Conservation (phyloP, 2,329 filamentous ascomycete species). For the Trichothecium roseum region DNA sequence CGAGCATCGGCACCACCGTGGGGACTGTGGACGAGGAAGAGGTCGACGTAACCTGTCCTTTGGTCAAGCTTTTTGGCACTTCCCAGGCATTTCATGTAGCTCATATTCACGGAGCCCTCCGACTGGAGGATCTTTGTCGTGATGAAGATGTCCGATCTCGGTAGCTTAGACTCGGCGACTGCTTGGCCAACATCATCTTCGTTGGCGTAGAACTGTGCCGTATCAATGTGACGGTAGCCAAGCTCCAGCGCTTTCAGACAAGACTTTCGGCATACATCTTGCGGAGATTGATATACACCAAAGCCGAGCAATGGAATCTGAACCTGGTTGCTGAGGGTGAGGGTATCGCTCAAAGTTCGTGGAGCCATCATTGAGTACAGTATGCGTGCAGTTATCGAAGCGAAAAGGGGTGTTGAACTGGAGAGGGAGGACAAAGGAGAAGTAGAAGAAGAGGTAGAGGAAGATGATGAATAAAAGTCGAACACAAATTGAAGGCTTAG, state of each 20-base stretch:
- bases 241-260: slow-evolving; percentile 44
- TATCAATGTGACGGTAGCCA: slow-evolving; percentile 56
- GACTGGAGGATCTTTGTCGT: slow-evolving; percentile 58
- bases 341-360: not conserved
- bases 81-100: slow-evolving; percentile 46
- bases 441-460: too few species aligned
- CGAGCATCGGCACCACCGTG: slow-evolving; percentile 41
- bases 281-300: slow-evolving; percentile 55
- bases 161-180: slow-evolving; percentile 42
- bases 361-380: slow-evolving; percentile 1
- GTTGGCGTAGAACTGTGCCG: slow-evolving; percentile 55
- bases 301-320: slow-evolving; percentile 58
- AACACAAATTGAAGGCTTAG: too few species aligned
- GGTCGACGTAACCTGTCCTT: slow-evolving; percentile 50
- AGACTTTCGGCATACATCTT: slow-evolving; percentile 43
- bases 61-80: slow-evolving; percentile 51
- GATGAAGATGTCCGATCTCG: slow-evolving; percentile 52
- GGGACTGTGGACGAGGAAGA: slow-evolving; percentile 60
- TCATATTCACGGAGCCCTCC: slow-evolving; percentile 41
- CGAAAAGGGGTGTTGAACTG: too few species aligned
- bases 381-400: too few species aligned
- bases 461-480: too few species aligned
- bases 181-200: slow-evolving; percentile 57
- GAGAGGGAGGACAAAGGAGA: too few species aligned
- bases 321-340: slow-evolving; percentile 12